Evolutionary conservation across 768 basidiomycete genomes (phyloP).

Genomic region (Dioszegia hungarica): DNA sequence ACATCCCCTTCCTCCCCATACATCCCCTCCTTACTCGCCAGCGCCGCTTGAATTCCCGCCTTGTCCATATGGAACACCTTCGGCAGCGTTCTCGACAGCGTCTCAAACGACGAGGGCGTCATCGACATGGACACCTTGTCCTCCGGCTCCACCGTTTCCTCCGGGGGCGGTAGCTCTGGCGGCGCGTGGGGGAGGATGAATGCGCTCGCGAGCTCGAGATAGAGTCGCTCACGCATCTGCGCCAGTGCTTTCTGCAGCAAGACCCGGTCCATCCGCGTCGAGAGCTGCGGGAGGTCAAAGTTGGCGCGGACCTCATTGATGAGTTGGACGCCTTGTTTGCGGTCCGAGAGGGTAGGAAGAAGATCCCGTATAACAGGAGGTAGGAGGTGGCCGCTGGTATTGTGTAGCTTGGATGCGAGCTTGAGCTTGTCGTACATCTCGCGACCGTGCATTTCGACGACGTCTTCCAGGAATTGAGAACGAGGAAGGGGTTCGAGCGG

Average conservation of each 20-base stretch:
- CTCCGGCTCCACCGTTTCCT: conserved; percentile 4
- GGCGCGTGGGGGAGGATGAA: conserved; percentile 27
- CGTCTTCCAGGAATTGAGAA: conserved; percentile 11
- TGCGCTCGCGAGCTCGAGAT: conserved; percentile 20
- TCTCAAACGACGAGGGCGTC: conserved; percentile 23
- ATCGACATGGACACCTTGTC: conserved; percentile 16
- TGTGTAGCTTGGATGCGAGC: conserved; percentile 14
- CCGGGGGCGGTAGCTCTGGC: neutral
- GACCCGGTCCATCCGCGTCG: conserved; percentile 10
- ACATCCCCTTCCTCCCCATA: conserved; percentile 37
- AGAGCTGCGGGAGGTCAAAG: conserved; percentile 16
- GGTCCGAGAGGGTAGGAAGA: conserved; percentile 18
- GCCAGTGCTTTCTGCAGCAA: conserved; percentile 22
- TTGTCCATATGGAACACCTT: conserved; percentile 26
- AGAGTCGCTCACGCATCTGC: conserved; percentile 23
- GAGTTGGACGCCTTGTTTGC: conserved; percentile 10
- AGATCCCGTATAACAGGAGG: conserved; percentile 25
- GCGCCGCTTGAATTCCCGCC: conserved; percentile 22
- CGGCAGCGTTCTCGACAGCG: conserved; percentile 17
- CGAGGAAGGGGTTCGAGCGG: neutral
- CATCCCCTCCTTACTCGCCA: conserved; percentile 8
- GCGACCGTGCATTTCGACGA: conserved; percentile 5
- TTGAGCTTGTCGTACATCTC: conserved; percentile 10
- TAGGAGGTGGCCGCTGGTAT: conserved; percentile 18
- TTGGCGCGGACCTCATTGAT: conserved; percentile 26